A percentile compares a stretch with the other conserved stretches of the same genome.
Evolutionary conservation across 768 basidiomycete genomes (phyloP).

Genomic region (Russula lepida): DNA sequence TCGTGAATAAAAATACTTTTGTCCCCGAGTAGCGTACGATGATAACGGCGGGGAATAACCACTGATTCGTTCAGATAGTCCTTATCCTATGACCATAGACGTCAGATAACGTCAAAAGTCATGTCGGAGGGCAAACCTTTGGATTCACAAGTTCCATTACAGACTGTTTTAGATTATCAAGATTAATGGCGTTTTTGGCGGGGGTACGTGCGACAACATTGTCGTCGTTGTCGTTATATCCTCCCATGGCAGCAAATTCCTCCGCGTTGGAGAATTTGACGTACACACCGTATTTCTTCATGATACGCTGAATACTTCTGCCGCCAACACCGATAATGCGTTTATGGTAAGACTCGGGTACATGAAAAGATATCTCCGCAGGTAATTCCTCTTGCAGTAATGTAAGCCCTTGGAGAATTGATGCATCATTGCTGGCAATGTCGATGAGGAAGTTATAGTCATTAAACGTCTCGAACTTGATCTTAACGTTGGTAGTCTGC

Average conservation of each 20-base stretch:
- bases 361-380: conserved; percentile 96
- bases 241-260: conserved; percentile 90
- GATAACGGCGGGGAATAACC: conserved; percentile 89
- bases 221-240: conserved; percentile 95
- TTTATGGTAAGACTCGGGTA: conserved; percentile 96
- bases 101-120: conserved; percentile 1
- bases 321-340: conserved; percentile 98
- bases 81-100: conserved; percentile 59
- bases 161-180: conserved; percentile 90
- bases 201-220: conserved; percentile 98
- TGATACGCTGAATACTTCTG: conserved; percentile 96
- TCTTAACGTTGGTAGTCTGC: conserved; percentile 94
- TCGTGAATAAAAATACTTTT: conserved; percentile 96
- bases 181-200: conserved; percentile 91
- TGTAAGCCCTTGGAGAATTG: conserved; percentile 78
- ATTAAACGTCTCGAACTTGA: conserved; percentile 98
- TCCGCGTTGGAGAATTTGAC: conserved; percentile 99
- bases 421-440: conserved; percentile 75
- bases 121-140: conserved; percentile 50
- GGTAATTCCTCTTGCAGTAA: conserved; percentile 96
- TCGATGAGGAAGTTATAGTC: conserved; percentile 94
- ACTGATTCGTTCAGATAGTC: conserved; percentile 93
- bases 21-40: conserved; percentile 90
- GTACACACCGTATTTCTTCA: conserved; percentile 99
- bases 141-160: conserved; percentile 98